phyloP scores from a whole-genome alignment of 2,329 filamentous ascomycete species.

The Fusarium longipes region DNA sequence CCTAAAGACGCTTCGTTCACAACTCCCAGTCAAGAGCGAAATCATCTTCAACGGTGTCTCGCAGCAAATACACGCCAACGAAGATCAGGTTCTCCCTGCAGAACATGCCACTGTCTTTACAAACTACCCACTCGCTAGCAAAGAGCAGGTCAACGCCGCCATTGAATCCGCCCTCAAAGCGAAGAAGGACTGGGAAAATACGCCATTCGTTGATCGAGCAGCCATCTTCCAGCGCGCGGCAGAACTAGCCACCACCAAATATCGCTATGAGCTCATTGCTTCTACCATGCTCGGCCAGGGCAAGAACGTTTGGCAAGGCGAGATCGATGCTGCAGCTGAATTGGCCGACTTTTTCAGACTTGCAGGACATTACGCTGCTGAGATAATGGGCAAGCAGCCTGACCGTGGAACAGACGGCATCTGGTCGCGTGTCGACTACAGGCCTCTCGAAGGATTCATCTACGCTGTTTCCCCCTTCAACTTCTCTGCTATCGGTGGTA shows the following conservation, averaged over 20 bases:
- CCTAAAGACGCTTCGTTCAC: slow-evolving; percentile 46
- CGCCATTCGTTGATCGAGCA: slow-evolving; percentile 90
- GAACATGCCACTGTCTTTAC: slow-evolving; percentile 52
- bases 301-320: slow-evolving; percentile 98
- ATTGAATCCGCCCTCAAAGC: slow-evolving; percentile 87
- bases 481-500: slow-evolving; percentile 93
- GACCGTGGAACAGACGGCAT: slow-evolving; percentile 47
- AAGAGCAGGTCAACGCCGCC: slow-evolving; percentile 59
- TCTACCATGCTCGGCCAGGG: slow-evolving; percentile 96
- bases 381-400: slow-evolving; percentile 53
- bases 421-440: slow-evolving; percentile 80
- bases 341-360: slow-evolving; percentile 92
- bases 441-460: slow-evolving; percentile 93
- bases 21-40: slow-evolving; percentile 49
- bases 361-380: slow-evolving; percentile 86
- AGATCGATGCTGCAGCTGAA: slow-evolving; percentile 95
- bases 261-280: slow-evolving; percentile 95
- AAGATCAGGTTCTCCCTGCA: slow-evolving; percentile 50
- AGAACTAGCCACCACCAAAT: slow-evolving; percentile 88
- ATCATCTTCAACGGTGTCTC: slow-evolving; percentile 49
- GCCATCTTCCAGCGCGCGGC: slow-evolving; percentile 96
- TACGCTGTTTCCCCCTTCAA: slow-evolving; percentile 96
- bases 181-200: slow-evolving; percentile 82
- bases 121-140: slow-evolving; percentile 49
- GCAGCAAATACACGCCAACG: slow-evolving; percentile 43